Evolutionary conservation across 2,329 filamentous ascomycete genomes (phyloP), one percentile per base, ranked within the genome.

Genomic region (Zymoseptoria passerinii): DNA sequence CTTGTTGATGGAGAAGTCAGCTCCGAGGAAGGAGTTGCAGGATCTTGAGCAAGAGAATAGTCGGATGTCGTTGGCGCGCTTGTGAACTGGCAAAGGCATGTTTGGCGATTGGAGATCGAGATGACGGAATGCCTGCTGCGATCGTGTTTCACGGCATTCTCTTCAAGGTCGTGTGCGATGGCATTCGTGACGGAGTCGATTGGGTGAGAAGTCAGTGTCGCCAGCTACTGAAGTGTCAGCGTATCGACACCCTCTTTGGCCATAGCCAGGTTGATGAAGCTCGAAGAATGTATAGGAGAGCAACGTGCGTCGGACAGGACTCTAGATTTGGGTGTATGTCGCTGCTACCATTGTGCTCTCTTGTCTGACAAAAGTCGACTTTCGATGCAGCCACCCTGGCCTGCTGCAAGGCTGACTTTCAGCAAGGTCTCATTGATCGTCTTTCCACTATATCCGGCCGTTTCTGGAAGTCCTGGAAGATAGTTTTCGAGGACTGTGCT

Each of bases 1-100:
- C n/a, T 28, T 52, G 23, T 28, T 52, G 19, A 52, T 52, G 23
- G 61, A 58, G 16, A 62, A 61, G 50, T 56, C 58, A 1, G 63
- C 63, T 0, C 52, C 56, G 18, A 63, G 61, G 60, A 60, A 53
- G 18, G 63, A 65, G 44, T 8, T 65, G 27, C 52, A 18, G 13
- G 59, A 61, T 5, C 27, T 65, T 19, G 55, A 60, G 52, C 16
- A 13, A 23, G 27, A 8, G 10, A 28, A n/a, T 52, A 0, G 50
- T 52, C 50, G 52, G 35, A n/a, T 13, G 9, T n/a, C 35, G n/a
- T 44, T 13, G 35, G 35, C 35, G 13, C 35, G 35, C 10, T 13
- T 44, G 13, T 44, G 16, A 13, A 16, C 5, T 7, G 35, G 10
- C 13, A 16, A 7, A 13, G n/a, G n/a, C 13, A 44, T 44, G 7